Evolutionary conservation across 768 basidiomycete genomes (phyloP), one percentile per base, ranked within the genome.

Genomic region (Pisolithus sp.): DNA sequence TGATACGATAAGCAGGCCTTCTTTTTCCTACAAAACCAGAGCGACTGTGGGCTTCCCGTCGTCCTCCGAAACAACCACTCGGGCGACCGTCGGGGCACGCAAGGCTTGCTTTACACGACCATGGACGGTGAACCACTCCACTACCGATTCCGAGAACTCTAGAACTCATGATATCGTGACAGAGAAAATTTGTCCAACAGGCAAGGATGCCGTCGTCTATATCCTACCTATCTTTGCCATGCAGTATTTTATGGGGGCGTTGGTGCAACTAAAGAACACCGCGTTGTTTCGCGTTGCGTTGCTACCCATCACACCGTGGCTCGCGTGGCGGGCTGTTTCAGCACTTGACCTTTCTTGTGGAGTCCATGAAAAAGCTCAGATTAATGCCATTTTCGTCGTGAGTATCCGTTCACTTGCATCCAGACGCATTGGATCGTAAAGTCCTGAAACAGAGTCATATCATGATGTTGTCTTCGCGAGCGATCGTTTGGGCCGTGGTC

Each of bases 191-290:
- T 30, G 7, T 39, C 52, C 60, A 28, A 57, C 58, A 5, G 46
- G n/a, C 5, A 5, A 50, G 60, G 15, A 71, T 70, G 59, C 57
- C 65, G 31, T 58, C 2, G 63, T 63, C 13, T 67, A 73, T 50
- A 52, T 81, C 40, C 52, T 76, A 7, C 79, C 76, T 5, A 68
- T 75, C 7, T 40, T 81, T 0, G 52, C 74, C 17, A 67, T 67
- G 52, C 81, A 81, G 59, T 80, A 78, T 66, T 58, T 63, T 36
- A 76, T 77, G 45, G 81, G 78, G 7, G 64, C 80, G n/a, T 71
- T 84, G 31, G 78, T 82, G 18, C 68, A 79, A 30, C 63, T 75
- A 60, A 68, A 49, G 75, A 79, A 13, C 62, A 74, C 52, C n/a
- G 51, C 48, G 2, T 53, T 62, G 3, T 62, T 76, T 51, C 77